Percentiles rank a stretch among this genome's conserved stretches.
These are phyloP conservation scores for Medicago ruthenica DNA, from an alignment of 306 rosid genomes.

Conservation along the genomic window DNA sequence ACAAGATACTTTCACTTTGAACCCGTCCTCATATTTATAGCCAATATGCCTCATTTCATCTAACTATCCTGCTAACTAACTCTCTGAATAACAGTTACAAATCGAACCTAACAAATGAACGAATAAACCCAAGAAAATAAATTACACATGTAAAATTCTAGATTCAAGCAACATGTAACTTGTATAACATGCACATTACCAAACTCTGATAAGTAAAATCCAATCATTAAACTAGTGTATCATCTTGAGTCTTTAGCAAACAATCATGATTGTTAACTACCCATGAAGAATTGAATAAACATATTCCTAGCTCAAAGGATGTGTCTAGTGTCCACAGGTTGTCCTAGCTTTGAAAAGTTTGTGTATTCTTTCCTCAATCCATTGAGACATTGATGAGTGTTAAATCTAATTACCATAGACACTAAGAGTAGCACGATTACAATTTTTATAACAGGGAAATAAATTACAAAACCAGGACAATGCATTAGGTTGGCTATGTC, in stretches of 20 bases:
- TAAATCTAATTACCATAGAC: background rate
- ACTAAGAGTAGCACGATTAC: background rate
- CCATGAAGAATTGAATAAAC: background rate
- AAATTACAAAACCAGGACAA: background rate
- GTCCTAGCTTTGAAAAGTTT: background rate
- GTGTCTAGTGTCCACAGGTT: background rate
- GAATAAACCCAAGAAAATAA: background rate
- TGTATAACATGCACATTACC: background rate
- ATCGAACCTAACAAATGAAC: background rate
- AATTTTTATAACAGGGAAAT: background rate
- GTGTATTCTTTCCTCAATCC: background rate
- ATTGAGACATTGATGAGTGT: background rate
- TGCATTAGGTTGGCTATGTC: background rate
- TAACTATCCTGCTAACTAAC: background rate
- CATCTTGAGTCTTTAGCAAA: background rate
- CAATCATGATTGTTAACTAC: background rate
- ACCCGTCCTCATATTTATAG: background rate
- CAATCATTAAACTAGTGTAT: background rate
- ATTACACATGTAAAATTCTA: background rate
- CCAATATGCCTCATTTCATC: background rate
- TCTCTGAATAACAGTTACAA: background rate
- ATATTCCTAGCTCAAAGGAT: background rate
- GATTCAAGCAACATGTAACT: background rate
- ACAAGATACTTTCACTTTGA: background rate
- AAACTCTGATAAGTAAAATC: background rate